Evolutionary conservation across 2,329 filamentous ascomycete species (phyloP).

Genomic region (Ascochyta viciae-villosae): DNA sequence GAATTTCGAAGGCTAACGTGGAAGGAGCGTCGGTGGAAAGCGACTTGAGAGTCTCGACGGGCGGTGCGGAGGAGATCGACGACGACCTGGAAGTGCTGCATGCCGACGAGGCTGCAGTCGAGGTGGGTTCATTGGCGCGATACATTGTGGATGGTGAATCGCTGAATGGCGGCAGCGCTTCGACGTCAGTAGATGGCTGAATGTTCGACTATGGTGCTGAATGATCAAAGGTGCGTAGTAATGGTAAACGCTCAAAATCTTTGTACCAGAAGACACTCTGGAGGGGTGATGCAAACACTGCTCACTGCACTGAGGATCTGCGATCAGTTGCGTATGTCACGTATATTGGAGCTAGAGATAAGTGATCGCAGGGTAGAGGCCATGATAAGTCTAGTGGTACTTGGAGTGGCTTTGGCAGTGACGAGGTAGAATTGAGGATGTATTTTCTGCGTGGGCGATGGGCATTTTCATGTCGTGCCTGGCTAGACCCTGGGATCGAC

Average conservation of each 20-base stretch:
- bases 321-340: slow-evolving; percentile 43
- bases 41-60: slow-evolving; percentile 8
- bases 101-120: slow-evolving; percentile 22
- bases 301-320: slow-evolving; percentile 4
- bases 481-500: slow-evolving; percentile 10
- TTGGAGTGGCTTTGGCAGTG: neutral
- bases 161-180: neutral
- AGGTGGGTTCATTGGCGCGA: slow-evolving; percentile 2
- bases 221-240: slow-evolving; percentile 1
- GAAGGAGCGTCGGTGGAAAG: slow-evolving; percentile 33
- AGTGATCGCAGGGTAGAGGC: slow-evolving; percentile 33
- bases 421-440: neutral
- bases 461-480: neutral
- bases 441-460: neutral
- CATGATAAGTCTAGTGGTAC: slow-evolving; percentile 25
- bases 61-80: slow-evolving; percentile 21
- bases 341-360: slow-evolving; percentile 34
- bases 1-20: slow-evolving; percentile 47
- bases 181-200: neutral
- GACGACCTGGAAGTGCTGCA: slow-evolving; percentile 25
- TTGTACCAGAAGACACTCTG: neutral
- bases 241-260: neutral
- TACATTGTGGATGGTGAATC: neutral
- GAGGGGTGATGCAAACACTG: neutral
- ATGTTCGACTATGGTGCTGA: neutral